These are phyloP conservation scores for Penicillium arizonense DNA, from an alignment of 495 filamentous ascomycete species.

Conservation along the genomic window DNA sequence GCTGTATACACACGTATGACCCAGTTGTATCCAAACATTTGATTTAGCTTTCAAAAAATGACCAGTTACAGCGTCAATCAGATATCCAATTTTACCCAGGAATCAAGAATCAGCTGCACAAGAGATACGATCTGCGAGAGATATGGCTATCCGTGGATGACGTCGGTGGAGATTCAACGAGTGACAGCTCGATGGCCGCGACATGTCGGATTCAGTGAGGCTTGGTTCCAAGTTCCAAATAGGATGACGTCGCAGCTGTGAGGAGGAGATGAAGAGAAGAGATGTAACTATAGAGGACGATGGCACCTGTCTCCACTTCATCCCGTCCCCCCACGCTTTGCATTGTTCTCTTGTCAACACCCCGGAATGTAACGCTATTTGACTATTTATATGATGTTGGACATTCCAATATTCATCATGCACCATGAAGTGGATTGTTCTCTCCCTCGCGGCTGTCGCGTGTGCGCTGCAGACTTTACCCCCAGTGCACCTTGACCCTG, in stretches of 20 bases:
- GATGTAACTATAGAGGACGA: not conserved
- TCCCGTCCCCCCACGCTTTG: not conserved
- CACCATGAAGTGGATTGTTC: conserved; percentile 14
- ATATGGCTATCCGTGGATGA: conserved; percentile 8
- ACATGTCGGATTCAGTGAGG: conserved; percentile 18
- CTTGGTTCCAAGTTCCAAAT: conserved; percentile 23
- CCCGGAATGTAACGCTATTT: conserved; percentile 12
- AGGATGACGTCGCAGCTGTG: conserved; percentile 11
- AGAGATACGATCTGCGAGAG: conserved; percentile 11
- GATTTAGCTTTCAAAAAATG: too few relatives aligned
- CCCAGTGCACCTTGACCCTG: conserved; percentile 4
- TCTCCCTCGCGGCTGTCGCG: conserved; percentile 5
- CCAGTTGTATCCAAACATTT: too few relatives aligned
- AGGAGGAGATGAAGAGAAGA: not conserved
- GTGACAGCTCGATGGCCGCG: conserved; percentile 21
- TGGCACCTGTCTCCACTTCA: not conserved
- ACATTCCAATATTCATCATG: too few relatives aligned
- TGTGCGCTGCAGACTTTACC: conserved; percentile 22
- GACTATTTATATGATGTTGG: too few relatives aligned
- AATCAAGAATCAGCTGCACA: conserved; percentile 7
- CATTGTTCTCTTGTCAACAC: not conserved
- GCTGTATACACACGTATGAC: too few relatives aligned
- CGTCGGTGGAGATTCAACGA: conserved; percentile 16
- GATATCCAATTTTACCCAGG: too few relatives aligned
- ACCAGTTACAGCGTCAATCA: too few relatives aligned